Evolutionary conservation across 768 basidiomycete genomes (phyloP).

Genomic region (Rhizopogon salebrosus): DNA sequence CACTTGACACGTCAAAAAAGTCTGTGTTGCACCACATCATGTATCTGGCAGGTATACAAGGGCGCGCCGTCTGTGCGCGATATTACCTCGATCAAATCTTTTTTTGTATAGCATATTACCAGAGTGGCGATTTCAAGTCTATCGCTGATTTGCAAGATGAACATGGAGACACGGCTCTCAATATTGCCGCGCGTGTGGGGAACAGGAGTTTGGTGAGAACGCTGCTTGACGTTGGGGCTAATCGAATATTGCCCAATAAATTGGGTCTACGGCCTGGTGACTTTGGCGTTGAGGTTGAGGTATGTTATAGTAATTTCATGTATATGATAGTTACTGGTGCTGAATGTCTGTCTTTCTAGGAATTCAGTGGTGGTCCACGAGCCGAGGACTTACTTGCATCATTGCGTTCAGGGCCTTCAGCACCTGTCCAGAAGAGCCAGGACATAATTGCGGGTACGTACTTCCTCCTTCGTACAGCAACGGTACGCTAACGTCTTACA

Average conservation of each 20-base stretch:
- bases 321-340: neutral
- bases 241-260: conserved; percentile 85
- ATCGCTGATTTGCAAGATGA: conserved; percentile 90
- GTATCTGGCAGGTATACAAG: conserved; percentile 86
- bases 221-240: conserved; percentile 88
- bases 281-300: conserved; percentile 92
- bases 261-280: conserved; percentile 90
- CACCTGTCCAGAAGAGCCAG: conserved; percentile 82
- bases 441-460: conserved; percentile 72
- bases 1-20: conserved; percentile 81
- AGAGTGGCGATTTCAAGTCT: conserved; percentile 70
- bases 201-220: conserved; percentile 83
- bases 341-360: conserved; percentile 34
- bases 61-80: conserved; percentile 75
- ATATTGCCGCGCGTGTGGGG: conserved; percentile 92
- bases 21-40: conserved; percentile 90
- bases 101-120: conserved; percentile 74
- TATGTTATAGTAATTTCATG: conserved; percentile 27
- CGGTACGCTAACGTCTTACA: conserved; percentile 7
- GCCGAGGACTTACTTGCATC: conserved; percentile 79
- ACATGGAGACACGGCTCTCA: conserved; percentile 93
- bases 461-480: neutral
- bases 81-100: conserved; percentile 92
- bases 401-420: conserved; percentile 66
- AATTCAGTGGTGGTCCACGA: conserved; percentile 61